Base-by-base conservation (phyloP, 768 basidiomycete genomes). In the Lactifluus piperatus region DNA sequence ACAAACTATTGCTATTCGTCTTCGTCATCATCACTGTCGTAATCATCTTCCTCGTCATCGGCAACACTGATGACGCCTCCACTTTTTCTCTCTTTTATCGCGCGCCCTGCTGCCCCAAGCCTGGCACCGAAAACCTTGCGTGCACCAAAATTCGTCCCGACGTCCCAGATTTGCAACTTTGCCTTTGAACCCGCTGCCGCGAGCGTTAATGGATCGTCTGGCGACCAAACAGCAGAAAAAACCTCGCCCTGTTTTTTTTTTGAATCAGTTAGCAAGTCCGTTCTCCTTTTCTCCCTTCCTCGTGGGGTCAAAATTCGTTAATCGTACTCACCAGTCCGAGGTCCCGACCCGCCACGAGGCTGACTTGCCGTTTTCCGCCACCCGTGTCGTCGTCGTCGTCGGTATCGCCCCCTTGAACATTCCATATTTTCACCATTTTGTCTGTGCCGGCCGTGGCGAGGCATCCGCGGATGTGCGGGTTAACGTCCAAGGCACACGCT, bases 161-260 rank as follows among this genome's bases (percentile, higher is more conserved):
- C 80, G 67, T 99, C 95, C 95, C 95, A 99, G 16, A 99, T 77
- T 70, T 98, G 95, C 6, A 99, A 71, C 69, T 88, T 93, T 1
- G 91, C 95, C 68, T 92, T 89, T 2, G 92, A 94, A 13, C 97
- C 97, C 30, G 89, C 95, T 3, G 93, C 94, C 3, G 94, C 95
- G 48, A 99, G 72, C 8, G 91, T 97, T 51, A 97, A 82, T 1
- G 94, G 88, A 67, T 94, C 90, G 69, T 98, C 95, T 0, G 97
- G 95, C 6, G 94, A 97, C 77, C 88, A 98, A 0, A 81, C 77
- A 0, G 86, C 78, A 6, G 94, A 89, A 74, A 99, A 99, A 7
- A 98, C 91, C 77, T 95, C 95, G 73, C 97, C 97, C 94, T n/a
- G n/a, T n/a, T n/a, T n/a, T n/a, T n/a, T n/a, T n/a, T 34, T 44